phyloP scores from a whole-genome alignment of 1,284 basidiomycete genomes.

The Vanrija humicola region DNA sequence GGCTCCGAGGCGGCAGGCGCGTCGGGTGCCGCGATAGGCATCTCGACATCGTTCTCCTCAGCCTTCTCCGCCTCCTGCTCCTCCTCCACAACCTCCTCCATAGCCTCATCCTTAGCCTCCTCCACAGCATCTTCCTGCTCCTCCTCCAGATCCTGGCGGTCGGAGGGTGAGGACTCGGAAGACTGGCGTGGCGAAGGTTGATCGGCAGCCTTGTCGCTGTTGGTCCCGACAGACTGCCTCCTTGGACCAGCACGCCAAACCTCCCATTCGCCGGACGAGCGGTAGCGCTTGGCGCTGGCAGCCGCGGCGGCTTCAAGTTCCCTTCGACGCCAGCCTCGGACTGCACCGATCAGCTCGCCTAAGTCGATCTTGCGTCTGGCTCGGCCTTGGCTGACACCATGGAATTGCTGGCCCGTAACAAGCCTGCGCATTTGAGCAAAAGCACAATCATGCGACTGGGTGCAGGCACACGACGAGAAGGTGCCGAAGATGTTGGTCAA shows the following conservation, averaged over 20 bases:
- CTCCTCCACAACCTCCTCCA: background rate
- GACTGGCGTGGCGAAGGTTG: constrained; percentile 1
- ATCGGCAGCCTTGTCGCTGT: background rate
- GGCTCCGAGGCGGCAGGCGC: too few species aligned
- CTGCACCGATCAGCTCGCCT: constrained; percentile 64
- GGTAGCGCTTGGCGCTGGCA: constrained; percentile 21
- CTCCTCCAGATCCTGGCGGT: background rate
- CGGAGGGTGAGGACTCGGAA: background rate
- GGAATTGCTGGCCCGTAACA: constrained; percentile 43
- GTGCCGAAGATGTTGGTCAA: constrained; percentile 68
- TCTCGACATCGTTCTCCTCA: background rate
- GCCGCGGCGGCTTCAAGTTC: constrained; percentile 38
- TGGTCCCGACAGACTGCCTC: background rate
- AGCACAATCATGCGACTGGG: constrained; percentile 62
- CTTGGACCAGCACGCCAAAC: constrained; percentile 13
- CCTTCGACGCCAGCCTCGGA: constrained; percentile 59
- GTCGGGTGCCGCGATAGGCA: background rate
- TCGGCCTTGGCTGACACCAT: constrained; percentile 16
- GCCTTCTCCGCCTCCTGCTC: background rate
- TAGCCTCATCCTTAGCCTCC: background rate
- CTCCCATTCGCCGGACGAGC: constrained; percentile 17
- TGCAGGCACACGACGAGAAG: constrained; percentile 74
- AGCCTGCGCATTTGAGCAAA: constrained; percentile 63
- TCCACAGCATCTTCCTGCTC: background rate
- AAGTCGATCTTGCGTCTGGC: constrained; percentile 52